phyloP scores from a whole-genome alignment of 495 filamentous ascomycete species.

The Tuber microsphaerosporum region DNA sequence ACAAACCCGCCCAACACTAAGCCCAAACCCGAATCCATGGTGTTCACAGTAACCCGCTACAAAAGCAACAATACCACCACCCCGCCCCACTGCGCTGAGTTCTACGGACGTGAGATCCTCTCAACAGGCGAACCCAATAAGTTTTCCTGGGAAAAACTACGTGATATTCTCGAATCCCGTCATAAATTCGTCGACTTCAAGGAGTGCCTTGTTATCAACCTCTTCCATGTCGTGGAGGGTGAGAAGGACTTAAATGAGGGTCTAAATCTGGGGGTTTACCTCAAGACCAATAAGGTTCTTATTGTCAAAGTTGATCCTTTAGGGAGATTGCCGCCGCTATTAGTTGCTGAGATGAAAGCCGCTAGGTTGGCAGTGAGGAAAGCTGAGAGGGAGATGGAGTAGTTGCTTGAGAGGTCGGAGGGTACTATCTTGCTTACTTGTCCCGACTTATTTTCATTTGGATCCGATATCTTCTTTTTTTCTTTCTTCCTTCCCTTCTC shows the following conservation, averaged over 20 bases:
- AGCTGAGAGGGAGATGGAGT: neutral
- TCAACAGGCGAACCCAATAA: neutral
- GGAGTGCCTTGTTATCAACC: constrained; percentile 20
- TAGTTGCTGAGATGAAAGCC: constrained; percentile 17
- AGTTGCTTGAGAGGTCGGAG: neutral
- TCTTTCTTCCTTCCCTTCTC: neutral
- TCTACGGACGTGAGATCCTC: constrained; percentile 21
- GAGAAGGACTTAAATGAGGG: constrained; percentile 20
- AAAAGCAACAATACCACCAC: constrained; percentile 1
- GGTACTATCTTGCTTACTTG: neutral
- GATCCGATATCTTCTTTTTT: neutral
- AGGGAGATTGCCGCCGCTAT: constrained; percentile 13
- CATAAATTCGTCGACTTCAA: constrained; percentile 21
- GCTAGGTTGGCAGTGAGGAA: constrained; percentile 17
- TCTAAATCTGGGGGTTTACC: constrained; percentile 13
- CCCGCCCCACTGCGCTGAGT: neutral
- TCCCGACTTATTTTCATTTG: neutral
- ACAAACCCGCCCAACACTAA: neutral
- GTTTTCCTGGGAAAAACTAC: constrained; percentile 18
- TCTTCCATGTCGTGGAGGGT: constrained; percentile 27
- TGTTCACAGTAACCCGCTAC: constrained; percentile 29
- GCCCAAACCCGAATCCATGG: constrained; percentile 16
- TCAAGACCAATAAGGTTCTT: constrained; percentile 16
- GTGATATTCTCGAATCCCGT: constrained; percentile 2
- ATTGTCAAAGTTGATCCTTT: constrained; percentile 17